These are phyloP conservation scores for Crucibulum laeve DNA, from an alignment of 768 basidiomycete genomes.

Conservation along the genomic window DNA sequence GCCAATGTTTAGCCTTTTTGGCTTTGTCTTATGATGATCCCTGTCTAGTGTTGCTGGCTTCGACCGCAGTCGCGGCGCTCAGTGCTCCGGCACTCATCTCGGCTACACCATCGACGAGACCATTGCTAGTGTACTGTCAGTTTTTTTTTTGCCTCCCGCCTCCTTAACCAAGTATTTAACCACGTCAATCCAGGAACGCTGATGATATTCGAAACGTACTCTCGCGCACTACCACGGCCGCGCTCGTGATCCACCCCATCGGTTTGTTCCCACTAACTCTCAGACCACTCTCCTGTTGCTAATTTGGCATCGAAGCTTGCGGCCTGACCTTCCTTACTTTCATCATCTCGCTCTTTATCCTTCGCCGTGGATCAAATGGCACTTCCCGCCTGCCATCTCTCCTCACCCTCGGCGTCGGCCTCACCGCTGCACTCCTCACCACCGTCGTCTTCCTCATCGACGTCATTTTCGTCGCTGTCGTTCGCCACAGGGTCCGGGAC, in stretches of 20 bases:
- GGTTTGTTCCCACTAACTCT: constrained; percentile 23
- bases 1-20: constrained; percentile 7
- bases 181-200: constrained; percentile 22
- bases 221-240: constrained; percentile 39
- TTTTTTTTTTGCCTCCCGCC: constrained; percentile 8
- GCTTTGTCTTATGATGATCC: constrained; percentile 5
- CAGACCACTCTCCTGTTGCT: constrained; percentile 1
- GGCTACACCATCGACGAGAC: constrained; percentile 54
- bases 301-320: constrained; percentile 36
- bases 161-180: constrained; percentile 8
- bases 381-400: constrained; percentile 33
- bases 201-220: constrained; percentile 33
- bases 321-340: constrained; percentile 48
- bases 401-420: constrained; percentile 28
- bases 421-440: constrained; percentile 38
- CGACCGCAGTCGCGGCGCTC: constrained; percentile 27
- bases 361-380: constrained; percentile 32
- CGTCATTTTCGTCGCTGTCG: constrained; percentile 42
- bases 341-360: constrained; percentile 40
- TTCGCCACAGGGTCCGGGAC: constrained; percentile 35
- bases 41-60: constrained; percentile 37
- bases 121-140: constrained; percentile 42
- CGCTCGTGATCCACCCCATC: constrained; percentile 52
- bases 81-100: constrained; percentile 43
- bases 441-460: constrained; percentile 52